Evolutionary conservation across 495 filamentous ascomycete genomes (phyloP).

Genomic region (Cercophora newfieldiana): DNA sequence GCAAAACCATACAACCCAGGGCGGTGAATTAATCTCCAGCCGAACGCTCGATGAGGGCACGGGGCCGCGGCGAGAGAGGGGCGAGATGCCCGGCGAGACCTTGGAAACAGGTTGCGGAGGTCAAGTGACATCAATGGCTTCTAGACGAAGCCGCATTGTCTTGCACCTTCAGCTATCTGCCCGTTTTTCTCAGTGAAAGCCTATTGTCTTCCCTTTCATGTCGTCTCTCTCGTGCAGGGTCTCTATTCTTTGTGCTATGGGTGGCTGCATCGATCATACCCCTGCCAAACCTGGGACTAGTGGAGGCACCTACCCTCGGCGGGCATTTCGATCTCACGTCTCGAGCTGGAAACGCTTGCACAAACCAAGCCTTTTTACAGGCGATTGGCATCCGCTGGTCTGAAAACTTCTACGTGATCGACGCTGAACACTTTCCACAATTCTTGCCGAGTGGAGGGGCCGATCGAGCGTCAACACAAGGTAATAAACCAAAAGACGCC

Average conservation of each 20-base stretch:
- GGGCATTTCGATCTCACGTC: background rate
- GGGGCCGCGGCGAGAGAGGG: background rate
- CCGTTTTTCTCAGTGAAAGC: background rate
- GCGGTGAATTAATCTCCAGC: background rate
- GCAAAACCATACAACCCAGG: background rate
- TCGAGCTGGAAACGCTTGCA: background rate
- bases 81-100: background rate
- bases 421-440: too few species aligned
- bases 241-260: too few species aligned
- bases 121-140: background rate
- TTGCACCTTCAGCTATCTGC: background rate
- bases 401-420: too few species aligned
- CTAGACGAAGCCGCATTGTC: background rate
- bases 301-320: background rate
- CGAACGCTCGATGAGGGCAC: background rate
- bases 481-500: too few species aligned
- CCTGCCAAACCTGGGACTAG: background rate
- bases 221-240: too few species aligned
- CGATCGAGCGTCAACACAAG: too few species aligned
- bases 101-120: background rate
- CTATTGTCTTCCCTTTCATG: too few species aligned
- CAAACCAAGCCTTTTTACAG: background rate
- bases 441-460: too few species aligned
- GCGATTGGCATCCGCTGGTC: background rate
- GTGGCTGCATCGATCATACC: background rate